Base-by-base conservation (phyloP, 179 eudicot species). In the Drosera spatulata region DNA sequence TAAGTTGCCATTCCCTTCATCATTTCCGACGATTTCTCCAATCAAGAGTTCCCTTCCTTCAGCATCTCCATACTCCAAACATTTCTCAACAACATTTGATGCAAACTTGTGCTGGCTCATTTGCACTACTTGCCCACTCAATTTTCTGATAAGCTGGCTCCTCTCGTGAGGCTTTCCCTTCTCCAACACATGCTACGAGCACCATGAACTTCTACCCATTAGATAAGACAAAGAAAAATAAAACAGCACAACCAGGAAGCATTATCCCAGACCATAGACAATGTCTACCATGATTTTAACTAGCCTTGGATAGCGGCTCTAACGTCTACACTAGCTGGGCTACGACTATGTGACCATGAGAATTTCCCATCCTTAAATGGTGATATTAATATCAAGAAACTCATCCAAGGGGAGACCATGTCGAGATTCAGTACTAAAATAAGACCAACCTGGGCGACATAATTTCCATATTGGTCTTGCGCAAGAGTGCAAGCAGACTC, bases 391-490 rank as follows among this genome's bases (percentile, higher is more conserved):
- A 22, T 22, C 33, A 22, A 22, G 33, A 22, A 22, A 22, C 33
- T 22, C 33, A 22, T 22, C 33, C 33, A 22, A 22, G 33, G 33
- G 33, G 33, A 22, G 33, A 22, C 33, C 33, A 22, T 22, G 33
- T 22, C 33, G 33, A 22, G 33, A 22, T 22, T 22, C 1, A 1
- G 33, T 22, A 22, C 33, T 22, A 0, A 22, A 22, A 22, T 22
- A 22, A 22, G 33, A 22, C 33, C 33, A 22, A 84, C 91, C 91
- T 84, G 91, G 75, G 82, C 85, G 55, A 84, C 91, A 70, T 84
- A 82, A 67, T 84, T 84, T 55, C 91, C 91, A 70, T 84, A 84
- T 56, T 84, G 91, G 64, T 84, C 91, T 60, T 84, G 91, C 10
- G 91, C 79, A 73, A 84, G 71, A 79, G 73, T 75, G 75, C 77